Evolutionary conservation across 2,329 filamentous ascomycete genomes (phyloP).

Genomic region (Blastomyces emzantsi): DNA sequence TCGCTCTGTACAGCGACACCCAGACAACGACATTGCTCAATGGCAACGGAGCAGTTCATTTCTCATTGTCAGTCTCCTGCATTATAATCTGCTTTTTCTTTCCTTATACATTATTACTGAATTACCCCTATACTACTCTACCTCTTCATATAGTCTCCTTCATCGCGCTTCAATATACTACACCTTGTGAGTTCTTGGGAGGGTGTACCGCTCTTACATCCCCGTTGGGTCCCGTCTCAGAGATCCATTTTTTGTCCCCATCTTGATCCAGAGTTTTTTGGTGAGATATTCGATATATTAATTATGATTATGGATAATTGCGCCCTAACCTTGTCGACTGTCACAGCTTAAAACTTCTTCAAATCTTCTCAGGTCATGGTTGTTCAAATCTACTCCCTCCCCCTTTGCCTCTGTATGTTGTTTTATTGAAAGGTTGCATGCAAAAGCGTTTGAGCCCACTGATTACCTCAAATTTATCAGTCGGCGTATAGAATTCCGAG

Average conservation of each 20-base stretch:
- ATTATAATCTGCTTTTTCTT: neutral
- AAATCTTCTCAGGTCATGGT: slow-evolving; percentile 1
- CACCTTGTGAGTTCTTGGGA: neutral
- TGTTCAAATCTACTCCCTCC: neutral
- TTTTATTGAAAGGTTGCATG: slow-evolving; percentile 2
- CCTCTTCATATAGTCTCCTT: neutral
- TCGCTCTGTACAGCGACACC: neutral
- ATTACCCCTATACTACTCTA: neutral
- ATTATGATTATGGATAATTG: neutral
- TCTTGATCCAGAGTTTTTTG: neutral
- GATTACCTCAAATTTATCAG: neutral
- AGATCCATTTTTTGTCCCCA: neutral
- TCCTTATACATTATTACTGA: neutral
- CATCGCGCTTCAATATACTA: neutral
- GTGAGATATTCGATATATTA: neutral
- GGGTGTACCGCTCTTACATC: no score
- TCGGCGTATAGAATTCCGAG: neutral
- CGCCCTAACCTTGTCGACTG: neutral
- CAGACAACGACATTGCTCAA: neutral
- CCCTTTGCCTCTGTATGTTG: neutral
- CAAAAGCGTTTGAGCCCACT: neutral
- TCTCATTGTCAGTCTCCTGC: neutral
- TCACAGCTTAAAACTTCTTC: neutral
- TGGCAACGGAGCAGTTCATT: neutral
- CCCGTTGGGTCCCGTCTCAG: neutral